Conservation (phyloP, 2,329 filamentous ascomycete species). For the Pseudopyricularia cyperi region DNA sequence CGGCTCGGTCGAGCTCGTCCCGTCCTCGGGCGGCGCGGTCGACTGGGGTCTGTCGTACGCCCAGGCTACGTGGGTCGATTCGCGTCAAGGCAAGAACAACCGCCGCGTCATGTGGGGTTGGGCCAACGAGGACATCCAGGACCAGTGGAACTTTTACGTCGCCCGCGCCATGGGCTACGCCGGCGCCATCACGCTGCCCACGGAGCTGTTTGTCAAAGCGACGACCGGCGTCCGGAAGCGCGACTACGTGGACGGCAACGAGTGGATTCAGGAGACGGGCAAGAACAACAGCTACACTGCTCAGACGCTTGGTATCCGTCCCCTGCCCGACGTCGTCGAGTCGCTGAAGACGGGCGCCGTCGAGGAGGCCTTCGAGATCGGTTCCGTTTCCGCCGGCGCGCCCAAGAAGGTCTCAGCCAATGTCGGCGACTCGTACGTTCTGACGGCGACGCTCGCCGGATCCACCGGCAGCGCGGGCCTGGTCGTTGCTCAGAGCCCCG, state of each 20-base stretch:
- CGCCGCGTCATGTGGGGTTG: slow-evolving; percentile 1
- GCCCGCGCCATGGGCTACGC: not conserved
- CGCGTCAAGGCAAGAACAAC: not conserved
- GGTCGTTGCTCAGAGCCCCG: not conserved
- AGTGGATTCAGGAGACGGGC: not conserved
- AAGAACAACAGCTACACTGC: not conserved
- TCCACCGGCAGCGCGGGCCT: not conserved
- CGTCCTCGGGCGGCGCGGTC: not conserved
- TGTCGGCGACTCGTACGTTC: not conserved
- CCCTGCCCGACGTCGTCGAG: not conserved
- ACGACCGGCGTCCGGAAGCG: not conserved
- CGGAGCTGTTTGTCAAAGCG: not conserved
- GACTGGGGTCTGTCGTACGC: slow-evolving; percentile 1
- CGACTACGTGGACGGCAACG: not conserved
- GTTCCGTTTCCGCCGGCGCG: not conserved
- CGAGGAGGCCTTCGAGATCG: not conserved
- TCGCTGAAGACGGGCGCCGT: not conserved
- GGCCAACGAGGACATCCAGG: slow-evolving; percentile 1
- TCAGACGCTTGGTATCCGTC: not conserved
- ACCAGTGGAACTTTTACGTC: not conserved
- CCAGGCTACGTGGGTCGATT: not conserved
- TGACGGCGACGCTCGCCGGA: not conserved
- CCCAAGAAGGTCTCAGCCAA: not conserved
- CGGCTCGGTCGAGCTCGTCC: not conserved
- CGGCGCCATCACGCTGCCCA: not conserved